phyloP scores from a whole-genome alignment of 1,139 yeast genomes.

The Saccharomyces hybrid region DNA sequence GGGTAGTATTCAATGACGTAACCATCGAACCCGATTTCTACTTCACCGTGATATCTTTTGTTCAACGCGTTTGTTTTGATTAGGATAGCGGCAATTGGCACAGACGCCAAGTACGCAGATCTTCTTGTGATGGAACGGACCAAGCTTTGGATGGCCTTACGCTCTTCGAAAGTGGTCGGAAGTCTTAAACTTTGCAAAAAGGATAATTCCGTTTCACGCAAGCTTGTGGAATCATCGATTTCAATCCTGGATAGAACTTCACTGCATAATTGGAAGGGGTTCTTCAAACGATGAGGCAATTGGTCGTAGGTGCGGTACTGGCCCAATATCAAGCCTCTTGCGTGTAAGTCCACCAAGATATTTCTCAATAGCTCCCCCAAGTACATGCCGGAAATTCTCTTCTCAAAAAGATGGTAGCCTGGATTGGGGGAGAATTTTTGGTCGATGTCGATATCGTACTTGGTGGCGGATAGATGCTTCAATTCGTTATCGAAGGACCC shows the following conservation, averaged over 20 bases:
- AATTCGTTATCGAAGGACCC: slow-evolving; percentile 89
- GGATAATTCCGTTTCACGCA: slow-evolving; percentile 58
- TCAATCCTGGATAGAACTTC: slow-evolving; percentile 78
- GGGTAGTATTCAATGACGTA: slow-evolving; percentile 92
- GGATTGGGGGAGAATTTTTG: slow-evolving; percentile 62
- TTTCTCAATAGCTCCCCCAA: slow-evolving; percentile 83
- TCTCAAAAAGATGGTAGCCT: slow-evolving; percentile 87
- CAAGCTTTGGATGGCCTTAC: slow-evolving; percentile 59
- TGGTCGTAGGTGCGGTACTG: slow-evolving; percentile 47
- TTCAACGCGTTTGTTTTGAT: slow-evolving; percentile 50
- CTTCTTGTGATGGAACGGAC: slow-evolving; percentile 77
- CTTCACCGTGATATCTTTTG: slow-evolving; percentile 52
- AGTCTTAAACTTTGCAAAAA: slow-evolving; percentile 57
- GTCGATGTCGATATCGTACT: slow-evolving; percentile 67
- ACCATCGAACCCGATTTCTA: slow-evolving; percentile 93
- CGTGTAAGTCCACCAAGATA: slow-evolving; percentile 57
- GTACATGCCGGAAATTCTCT: slow-evolving; percentile 90
- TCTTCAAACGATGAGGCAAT: slow-evolving; percentile 58
- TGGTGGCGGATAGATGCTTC: slow-evolving; percentile 62
- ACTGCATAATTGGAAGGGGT: slow-evolving; percentile 72
- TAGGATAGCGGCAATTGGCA: slow-evolving; percentile 78
- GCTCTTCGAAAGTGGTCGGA: slow-evolving; percentile 62
- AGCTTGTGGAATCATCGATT: slow-evolving; percentile 67
- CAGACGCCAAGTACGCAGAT: slow-evolving; percentile 79
- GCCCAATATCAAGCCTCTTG: slow-evolving; percentile 49